Base-by-base conservation (phyloP, 257 asterid species). In the Ilex aquifolium region DNA sequence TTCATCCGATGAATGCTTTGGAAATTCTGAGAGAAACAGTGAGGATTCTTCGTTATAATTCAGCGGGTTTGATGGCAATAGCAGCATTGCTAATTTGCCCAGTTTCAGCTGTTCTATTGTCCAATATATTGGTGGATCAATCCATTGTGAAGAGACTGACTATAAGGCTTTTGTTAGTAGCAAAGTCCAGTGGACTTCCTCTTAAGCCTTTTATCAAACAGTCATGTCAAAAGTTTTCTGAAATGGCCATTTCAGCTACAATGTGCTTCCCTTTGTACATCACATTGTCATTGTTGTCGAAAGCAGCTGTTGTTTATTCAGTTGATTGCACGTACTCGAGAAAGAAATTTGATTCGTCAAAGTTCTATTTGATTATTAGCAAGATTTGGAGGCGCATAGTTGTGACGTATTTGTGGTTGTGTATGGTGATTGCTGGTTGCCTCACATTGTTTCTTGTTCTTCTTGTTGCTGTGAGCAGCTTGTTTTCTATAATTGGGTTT, bases 281-380 rank as follows among this genome's bases (percentile, higher is more conserved):
- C 49, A 78, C 91, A 7, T 52, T 83, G 48, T 80, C 81, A 10
- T 84, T 92, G 52, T 58, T 87, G 64, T 92, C 97, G 0, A 92
- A 89, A 67, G 95, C 91, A 46, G 96, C 96, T 21, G 87, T 92
- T 32, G 99, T 82, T 31, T 78, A 89, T 76, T 74, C 94, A 0
- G 97, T 92, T 50, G 99, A 89, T 74, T 92, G 95, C 71, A 87
- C 97, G 12, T 92, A 87, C 71, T 79, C 95, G 11, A 79, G 88
- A 79, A 87, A 68, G 75, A 74, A 67, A 31, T 87, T 85, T 44
- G 90, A 87, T 36, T 42, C 64, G 27, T 85, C 62, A 1, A 85
- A 83, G 65, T 87, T 82, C 60, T 83, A 74, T 44, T 76, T 68
- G 40, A 65, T 87, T 8, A 32, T 80, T 61, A 49, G 76, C 6